phyloP scores from a whole-genome alignment of 768 basidiomycete genomes.

The Tylopilus plumbeoviolaceoides region DNA sequence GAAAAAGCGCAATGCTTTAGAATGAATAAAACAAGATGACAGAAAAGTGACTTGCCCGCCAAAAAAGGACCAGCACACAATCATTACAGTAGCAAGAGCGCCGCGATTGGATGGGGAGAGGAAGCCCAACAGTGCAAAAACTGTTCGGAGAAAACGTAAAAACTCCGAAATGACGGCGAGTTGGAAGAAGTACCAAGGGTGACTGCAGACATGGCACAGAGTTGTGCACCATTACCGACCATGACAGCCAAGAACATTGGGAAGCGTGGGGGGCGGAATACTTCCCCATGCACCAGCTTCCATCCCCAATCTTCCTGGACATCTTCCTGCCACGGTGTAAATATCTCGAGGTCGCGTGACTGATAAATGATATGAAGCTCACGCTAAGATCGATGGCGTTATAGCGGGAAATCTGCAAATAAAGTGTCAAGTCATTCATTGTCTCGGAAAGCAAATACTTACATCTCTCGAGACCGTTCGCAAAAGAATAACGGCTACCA shows the following conservation, averaged over 20 bases:
- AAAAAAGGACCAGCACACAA: slow-evolving; percentile 87
- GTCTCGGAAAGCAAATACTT: slow-evolving; percentile 17
- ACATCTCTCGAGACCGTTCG: slow-evolving; percentile 89
- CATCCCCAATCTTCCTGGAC: slow-evolving; percentile 98
- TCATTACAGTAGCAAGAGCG: slow-evolving; percentile 68
- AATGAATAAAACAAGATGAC: background rate
- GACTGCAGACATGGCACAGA: slow-evolving; percentile 79
- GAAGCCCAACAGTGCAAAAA: slow-evolving; percentile 91
- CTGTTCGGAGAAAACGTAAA: slow-evolving; percentile 35
- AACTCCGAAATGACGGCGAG: background rate
- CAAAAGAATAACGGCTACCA: slow-evolving; percentile 90
- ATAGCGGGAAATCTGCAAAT: slow-evolving; percentile 50
- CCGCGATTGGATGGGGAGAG: slow-evolving; percentile 95
- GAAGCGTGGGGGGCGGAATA: slow-evolving; percentile 79
- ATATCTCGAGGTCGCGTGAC: background rate
- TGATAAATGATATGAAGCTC: slow-evolving; percentile 23
- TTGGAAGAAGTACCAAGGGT: slow-evolving; percentile 60
- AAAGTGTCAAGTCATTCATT: background rate
- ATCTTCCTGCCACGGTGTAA: slow-evolving; percentile 58
- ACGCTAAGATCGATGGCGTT: slow-evolving; percentile 91
- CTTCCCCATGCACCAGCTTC: slow-evolving; percentile 96
- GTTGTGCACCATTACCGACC: slow-evolving; percentile 64
- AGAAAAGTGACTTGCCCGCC: slow-evolving; percentile 52
- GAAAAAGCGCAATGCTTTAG: background rate
- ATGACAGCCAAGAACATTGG: slow-evolving; percentile 79